phyloP scores from a whole-genome alignment of 2,329 filamentous ascomycete genomes.

The Penicillium sp. region DNA sequence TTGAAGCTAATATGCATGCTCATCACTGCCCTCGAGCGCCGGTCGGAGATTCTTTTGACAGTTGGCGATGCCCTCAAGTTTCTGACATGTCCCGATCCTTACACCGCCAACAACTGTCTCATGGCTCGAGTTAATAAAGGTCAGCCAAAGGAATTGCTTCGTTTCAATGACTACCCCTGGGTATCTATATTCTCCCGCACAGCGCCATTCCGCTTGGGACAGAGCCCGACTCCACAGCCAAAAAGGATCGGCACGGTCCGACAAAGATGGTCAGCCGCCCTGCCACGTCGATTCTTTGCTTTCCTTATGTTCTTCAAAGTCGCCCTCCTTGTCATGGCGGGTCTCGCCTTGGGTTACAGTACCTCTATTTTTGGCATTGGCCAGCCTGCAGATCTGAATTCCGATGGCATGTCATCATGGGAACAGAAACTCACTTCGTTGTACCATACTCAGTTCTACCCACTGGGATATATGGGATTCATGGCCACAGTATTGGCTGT shows the following conservation, averaged over 20 bases:
- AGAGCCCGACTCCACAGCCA: neutral
- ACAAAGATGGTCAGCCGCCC: neutral
- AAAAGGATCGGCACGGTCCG: neutral
- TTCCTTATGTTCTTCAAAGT: neutral
- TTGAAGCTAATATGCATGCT: neutral
- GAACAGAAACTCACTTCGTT: neutral
- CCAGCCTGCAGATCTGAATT: neutral
- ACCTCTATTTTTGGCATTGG: neutral
- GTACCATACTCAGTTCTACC: neutral
- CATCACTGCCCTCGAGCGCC: neutral
- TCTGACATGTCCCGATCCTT: neutral
- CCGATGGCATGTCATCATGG: neutral
- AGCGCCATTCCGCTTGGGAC: neutral
- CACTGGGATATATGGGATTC: neutral
- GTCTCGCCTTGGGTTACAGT: neutral
- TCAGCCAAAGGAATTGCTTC: neutral
- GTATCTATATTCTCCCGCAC: neutral
- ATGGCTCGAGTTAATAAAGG: neutral
- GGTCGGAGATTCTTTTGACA: neutral
- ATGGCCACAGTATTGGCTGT: neutral
- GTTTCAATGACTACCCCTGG: neutral
- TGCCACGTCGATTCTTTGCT: neutral
- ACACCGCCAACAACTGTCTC: neutral
- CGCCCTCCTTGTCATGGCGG: neutral
- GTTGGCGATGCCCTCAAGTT: neutral